Evolutionary conservation across 176 grass and related monocot genomes (phyloP), one percentile per base, ranked within the genome.

Genomic region (Aegilops tauschii): DNA sequence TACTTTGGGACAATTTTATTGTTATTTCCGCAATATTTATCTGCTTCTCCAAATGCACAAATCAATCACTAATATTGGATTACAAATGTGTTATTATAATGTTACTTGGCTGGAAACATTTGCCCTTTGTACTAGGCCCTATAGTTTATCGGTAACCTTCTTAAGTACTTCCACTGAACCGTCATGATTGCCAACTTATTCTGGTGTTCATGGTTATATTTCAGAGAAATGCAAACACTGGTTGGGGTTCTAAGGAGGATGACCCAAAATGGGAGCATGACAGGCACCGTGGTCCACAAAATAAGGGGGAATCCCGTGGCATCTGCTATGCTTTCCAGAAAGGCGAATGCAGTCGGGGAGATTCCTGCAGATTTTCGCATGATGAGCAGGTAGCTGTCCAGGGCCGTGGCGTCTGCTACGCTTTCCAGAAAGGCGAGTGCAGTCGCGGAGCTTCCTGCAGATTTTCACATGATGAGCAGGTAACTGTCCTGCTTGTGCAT

Each of bases 341-440:
- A 88, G 94, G 97, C 16, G 97, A 99, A 56, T 99, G 97, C 84
- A 91, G 94, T 37, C 87, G 92, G 2, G 94, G 97, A 80, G 88
- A 81, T 89, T 91, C 92, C 54, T 99, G 97, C 88, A 99, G 83
- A 84, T 99, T 93, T 88, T 99, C 92, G 30, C 97, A 99, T 86
- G 88, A 92, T 73, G 97, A 99, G 44, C 90, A 95, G 87, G 94
- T 93, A 77, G 27, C 31, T 56, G 21, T 59, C 28, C 45, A 96
- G 89, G 89, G 82, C 27, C 89, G 89, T 0, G 97, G 97, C 37
- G 82, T 94, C 73, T 99, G 97, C 85, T 93, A 92, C 65, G 94
- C 97, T n/a, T 99, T 91, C 88, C 97, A 99, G 82, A 96, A 87
- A 88, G 94, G 97, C 29, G 97, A 99, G 54, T 99, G 97, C 84